A percentile compares a stretch with the other conserved stretches of the same genome.
phyloP scores from a whole-genome alignment of 805 yeast genomes.

The Candida vartiovaarae region DNA sequence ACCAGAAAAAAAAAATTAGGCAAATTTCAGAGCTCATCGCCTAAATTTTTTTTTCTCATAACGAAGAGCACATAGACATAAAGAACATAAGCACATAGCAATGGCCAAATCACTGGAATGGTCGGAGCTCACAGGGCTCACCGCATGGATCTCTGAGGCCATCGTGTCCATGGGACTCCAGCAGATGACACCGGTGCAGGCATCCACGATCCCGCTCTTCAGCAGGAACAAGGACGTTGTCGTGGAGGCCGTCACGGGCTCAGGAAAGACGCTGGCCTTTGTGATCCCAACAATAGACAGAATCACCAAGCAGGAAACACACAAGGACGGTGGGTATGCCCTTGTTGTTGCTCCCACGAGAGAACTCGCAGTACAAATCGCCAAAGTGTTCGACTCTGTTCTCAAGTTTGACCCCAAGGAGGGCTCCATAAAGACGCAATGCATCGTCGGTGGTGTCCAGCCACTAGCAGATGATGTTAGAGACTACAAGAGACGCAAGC shows the following conservation, averaged over 20 bases:
- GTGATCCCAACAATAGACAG: slow-evolving; percentile 76
- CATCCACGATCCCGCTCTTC: slow-evolving; percentile 84
- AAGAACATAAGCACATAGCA: neutral
- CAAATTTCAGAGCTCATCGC: no score
- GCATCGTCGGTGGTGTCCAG: slow-evolving; percentile 56
- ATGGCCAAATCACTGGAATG: slow-evolving; percentile 47
- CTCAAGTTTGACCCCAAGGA: slow-evolving; percentile 49
- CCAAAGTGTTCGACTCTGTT: slow-evolving; percentile 54
- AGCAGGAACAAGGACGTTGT: slow-evolving; percentile 86
- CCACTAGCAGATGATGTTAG: slow-evolving; percentile 68
- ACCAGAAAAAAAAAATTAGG: no score
- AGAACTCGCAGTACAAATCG: slow-evolving; percentile 66
- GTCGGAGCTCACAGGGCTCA: slow-evolving; percentile 48
- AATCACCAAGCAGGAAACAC: slow-evolving; percentile 31
- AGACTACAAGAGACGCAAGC: slow-evolving; percentile 41
- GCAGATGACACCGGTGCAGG: slow-evolving; percentile 95
- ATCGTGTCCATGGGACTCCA: slow-evolving; percentile 67
- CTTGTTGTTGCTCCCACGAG: slow-evolving; percentile 64
- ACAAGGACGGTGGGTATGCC: slow-evolving; percentile 53
- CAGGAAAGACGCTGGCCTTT: slow-evolving; percentile 95
- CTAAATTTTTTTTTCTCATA: no score
- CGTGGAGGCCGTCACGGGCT: slow-evolving; percentile 95
- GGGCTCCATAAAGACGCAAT: slow-evolving; percentile 43
- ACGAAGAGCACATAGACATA: no score
- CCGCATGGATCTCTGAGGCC: slow-evolving; percentile 67